These are phyloP conservation scores for Aspergillus latus DNA, from an alignment of 2,329 filamentous ascomycete genomes.

Conservation along the genomic window DNA sequence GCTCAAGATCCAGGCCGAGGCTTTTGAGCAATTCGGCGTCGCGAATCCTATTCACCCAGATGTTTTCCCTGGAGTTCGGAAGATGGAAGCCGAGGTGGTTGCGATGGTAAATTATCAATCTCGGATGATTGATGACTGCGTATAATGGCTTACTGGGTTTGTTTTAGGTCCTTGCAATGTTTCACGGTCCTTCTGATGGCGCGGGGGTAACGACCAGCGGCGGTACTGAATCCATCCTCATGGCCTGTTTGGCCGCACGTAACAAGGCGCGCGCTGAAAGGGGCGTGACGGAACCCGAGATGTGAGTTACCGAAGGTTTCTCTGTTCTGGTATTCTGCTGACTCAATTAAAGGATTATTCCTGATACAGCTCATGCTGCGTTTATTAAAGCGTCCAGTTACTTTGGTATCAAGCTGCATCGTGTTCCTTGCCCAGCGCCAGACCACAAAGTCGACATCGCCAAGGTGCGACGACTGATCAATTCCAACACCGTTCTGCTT, in stretches of 20 bases:
- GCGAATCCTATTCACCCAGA: conserved; percentile 97
- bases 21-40: conserved; percentile 91
- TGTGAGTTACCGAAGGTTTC: conserved; percentile 56
- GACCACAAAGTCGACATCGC: conserved; percentile 78
- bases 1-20: conserved; percentile 81
- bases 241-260: conserved; percentile 87
- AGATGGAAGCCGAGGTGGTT: conserved; percentile 99
- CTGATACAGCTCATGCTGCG: conserved; percentile 90
- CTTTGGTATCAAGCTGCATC: conserved; percentile 93
- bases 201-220: conserved; percentile 89
- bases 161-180: conserved; percentile 67
- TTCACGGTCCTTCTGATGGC: conserved; percentile 81
- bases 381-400: conserved; percentile 95
- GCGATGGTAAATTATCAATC: conserved; percentile 69
- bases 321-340: conserved; percentile 15
- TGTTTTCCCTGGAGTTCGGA: conserved; percentile 94
- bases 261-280: conserved; percentile 86
- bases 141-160: conserved; percentile 10
- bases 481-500: conserved; percentile 88
- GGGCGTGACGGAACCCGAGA: conserved; percentile 88
- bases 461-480: conserved; percentile 79
- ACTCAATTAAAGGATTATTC: conserved; percentile 68
- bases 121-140: not conserved
- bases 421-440: conserved; percentile 82
- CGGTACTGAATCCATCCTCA: conserved; percentile 93